phyloP scores from a whole-genome alignment of 768 basidiomycete genomes.

The Termitomyces sp. region DNA sequence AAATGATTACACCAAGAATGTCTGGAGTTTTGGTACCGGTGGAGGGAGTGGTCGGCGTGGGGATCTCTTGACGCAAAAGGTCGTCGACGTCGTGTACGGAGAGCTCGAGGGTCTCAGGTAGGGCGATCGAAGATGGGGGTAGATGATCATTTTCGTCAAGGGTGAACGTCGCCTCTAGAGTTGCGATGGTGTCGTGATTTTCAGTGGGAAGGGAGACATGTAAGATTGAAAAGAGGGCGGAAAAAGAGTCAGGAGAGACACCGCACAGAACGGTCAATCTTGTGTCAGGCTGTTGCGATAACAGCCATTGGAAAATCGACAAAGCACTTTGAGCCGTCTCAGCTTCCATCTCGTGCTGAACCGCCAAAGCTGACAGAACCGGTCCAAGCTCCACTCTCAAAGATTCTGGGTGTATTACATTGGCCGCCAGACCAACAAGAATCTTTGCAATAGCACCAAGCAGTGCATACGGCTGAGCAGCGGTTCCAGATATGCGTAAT shows the following conservation, averaged over 20 bases:
- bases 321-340: conserved; percentile 34
- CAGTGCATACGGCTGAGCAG: neutral
- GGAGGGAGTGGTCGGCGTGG: conserved; percentile 41
- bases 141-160: conserved; percentile 37
- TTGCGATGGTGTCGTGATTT: conserved; percentile 16
- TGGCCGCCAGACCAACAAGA: conserved; percentile 17
- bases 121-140: conserved; percentile 23
- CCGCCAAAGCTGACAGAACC: conserved; percentile 23
- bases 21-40: conserved; percentile 38
- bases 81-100: conserved; percentile 42
- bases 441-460: conserved; percentile 19
- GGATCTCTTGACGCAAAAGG: conserved; percentile 32
- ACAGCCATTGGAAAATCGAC: conserved; percentile 52
- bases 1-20: conserved; percentile 51
- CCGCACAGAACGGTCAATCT: conserved; percentile 43
- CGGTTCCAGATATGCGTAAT: conserved; percentile 24
- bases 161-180: conserved; percentile 23
- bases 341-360: conserved; percentile 23
- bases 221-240: conserved; percentile 38
- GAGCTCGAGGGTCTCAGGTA: conserved; percentile 37
- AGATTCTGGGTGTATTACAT: conserved; percentile 19
- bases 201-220: conserved; percentile 19
- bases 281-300: conserved; percentile 35
- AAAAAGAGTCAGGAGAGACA: conserved; percentile 41
- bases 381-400: conserved; percentile 30